Percentiles rank a stretch among this genome's conserved stretches.
Evolutionary conservation across 2,329 filamentous ascomycete genomes (phyloP).

Genomic region (Fusarium compactum): DNA sequence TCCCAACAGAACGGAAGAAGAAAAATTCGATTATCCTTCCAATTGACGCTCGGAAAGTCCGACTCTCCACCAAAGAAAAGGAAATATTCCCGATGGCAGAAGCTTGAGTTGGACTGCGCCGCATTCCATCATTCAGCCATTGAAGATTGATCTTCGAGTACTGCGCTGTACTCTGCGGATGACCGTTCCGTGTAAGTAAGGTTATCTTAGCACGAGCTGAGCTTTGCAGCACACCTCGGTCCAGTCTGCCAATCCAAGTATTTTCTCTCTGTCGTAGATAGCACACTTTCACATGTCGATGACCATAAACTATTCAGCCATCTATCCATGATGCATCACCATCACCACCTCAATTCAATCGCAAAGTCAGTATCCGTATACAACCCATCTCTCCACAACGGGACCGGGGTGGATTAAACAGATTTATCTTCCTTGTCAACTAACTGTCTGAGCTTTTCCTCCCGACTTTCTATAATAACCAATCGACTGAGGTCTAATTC

Average conservation of each 20-base stretch:
- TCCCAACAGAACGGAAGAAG: constrained; percentile 52
- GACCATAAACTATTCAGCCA: constrained; percentile 8
- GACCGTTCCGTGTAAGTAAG: constrained; percentile 26
- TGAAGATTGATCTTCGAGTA: constrained; percentile 16
- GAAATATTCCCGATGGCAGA: constrained; percentile 12
- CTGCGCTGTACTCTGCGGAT: constrained; percentile 2
- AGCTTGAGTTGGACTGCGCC: constrained; percentile 8
- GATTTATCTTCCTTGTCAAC: constrained; percentile 34
- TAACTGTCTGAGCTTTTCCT: constrained; percentile 23
- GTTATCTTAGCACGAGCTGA: constrained; percentile 41
- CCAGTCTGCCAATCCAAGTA: neutral
- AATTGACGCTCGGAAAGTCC: constrained; percentile 21
- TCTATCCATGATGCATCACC: constrained; percentile 15
- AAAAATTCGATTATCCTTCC: constrained; percentile 24
- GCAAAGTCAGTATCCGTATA: neutral
- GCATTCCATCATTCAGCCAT: constrained; percentile 10
- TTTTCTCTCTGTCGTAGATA: neutral
- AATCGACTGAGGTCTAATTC: constrained; percentile 36
- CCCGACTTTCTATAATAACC: constrained; percentile 16
- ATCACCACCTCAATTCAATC: neutral
- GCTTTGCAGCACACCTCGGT: constrained; percentile 26
- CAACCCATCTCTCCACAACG: constrained; percentile 17
- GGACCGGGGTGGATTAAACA: constrained; percentile 30
- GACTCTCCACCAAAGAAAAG: constrained; percentile 21
- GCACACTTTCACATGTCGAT: constrained; percentile 32